Conservation (phyloP, 1,284 basidiomycete genomes). For the Apiotrichum siamense region DNA sequence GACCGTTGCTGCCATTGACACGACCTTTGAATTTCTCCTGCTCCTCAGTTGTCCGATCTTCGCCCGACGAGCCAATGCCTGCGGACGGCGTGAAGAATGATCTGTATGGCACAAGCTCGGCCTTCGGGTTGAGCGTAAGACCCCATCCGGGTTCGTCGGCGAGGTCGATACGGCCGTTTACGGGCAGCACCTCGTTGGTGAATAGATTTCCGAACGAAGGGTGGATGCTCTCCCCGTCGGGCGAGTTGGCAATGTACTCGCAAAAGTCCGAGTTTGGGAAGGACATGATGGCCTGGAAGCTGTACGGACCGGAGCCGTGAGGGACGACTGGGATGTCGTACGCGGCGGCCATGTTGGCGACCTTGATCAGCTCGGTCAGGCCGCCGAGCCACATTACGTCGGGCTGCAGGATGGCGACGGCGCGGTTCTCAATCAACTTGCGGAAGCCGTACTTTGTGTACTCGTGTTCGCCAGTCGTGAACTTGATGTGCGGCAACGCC, state of each 20-base stretch:
- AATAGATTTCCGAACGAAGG: constrained; percentile 55
- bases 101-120: constrained; percentile 45
- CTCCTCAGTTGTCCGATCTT: constrained; percentile 16
- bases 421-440: constrained; percentile 52
- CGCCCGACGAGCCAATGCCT: constrained; percentile 33
- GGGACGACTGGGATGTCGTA: constrained; percentile 55
- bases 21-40: constrained; percentile 6
- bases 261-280: constrained; percentile 43
- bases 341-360: constrained; percentile 45
- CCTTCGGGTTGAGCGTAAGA: constrained; percentile 51
- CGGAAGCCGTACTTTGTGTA: constrained; percentile 55
- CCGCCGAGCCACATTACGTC: constrained; percentile 54
- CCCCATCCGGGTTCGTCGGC: constrained; percentile 52
- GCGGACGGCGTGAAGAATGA: constrained; percentile 35
- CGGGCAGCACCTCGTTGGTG: constrained; percentile 52
- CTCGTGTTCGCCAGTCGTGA: constrained; percentile 56
- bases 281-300: constrained; percentile 46
- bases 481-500: constrained; percentile 51
- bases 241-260: constrained; percentile 53
- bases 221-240: constrained; percentile 51
- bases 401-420: constrained; percentile 53
- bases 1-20: constrained; percentile 9
- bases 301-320: constrained; percentile 51
- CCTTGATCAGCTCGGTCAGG: constrained; percentile 54
- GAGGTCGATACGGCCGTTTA: constrained; percentile 50